Conservation (phyloP, 2,329 filamentous ascomycete genomes). For the Aspergillus thermomutatus region DNA sequence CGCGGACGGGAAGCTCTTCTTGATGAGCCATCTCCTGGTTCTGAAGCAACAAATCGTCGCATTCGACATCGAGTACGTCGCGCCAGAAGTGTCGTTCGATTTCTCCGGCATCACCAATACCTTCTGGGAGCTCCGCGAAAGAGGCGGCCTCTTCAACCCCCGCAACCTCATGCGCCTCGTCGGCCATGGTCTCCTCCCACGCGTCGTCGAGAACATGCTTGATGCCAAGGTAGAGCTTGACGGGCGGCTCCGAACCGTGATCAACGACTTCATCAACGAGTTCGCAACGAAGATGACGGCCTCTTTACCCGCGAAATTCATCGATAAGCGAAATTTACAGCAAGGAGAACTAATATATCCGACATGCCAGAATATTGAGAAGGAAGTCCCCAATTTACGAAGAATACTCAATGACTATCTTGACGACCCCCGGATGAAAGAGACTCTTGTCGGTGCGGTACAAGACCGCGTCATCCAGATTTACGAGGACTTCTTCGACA, state of each 20-base stretch:
- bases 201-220: constrained; percentile 68
- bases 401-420: constrained; percentile 60
- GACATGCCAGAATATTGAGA: constrained; percentile 54
- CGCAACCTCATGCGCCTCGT: constrained; percentile 59
- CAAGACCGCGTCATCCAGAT: constrained; percentile 60
- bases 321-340: constrained; percentile 37
- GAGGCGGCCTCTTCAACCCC: constrained; percentile 64
- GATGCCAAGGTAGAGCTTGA: constrained; percentile 68
- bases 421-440: constrained; percentile 61
- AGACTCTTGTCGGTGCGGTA: constrained; percentile 64
- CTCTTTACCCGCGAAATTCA: constrained; percentile 39
- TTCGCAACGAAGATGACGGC: constrained; percentile 58
- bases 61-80: constrained; percentile 81
- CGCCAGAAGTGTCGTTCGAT: constrained; percentile 63
- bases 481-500: constrained; percentile 64
- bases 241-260: constrained; percentile 58
- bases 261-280: constrained; percentile 63
- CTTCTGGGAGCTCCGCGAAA: constrained; percentile 64
- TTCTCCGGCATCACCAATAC: constrained; percentile 64
- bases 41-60: constrained; percentile 95
- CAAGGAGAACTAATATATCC: constrained; percentile 43
- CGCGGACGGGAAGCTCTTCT: constrained; percentile 81
- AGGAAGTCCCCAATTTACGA: constrained; percentile 55
- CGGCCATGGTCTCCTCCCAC: constrained; percentile 57
- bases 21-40: constrained; percentile 90